Evolutionary conservation across 148 eudicot genomes (phyloP).

Genomic region (Camellia granthamiana): DNA sequence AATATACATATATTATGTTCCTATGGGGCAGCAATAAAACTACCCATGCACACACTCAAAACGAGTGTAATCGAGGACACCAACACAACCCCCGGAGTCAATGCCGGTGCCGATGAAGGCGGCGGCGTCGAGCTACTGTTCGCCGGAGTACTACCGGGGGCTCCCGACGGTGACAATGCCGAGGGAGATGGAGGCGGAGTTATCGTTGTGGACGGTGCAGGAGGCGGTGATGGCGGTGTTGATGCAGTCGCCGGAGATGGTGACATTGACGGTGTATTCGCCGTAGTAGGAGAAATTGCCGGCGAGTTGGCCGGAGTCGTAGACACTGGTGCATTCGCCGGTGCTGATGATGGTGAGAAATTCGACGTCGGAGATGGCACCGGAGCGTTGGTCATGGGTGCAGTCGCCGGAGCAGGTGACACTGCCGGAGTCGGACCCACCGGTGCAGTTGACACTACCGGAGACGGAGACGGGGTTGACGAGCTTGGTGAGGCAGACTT

Average conservation of each 20-base stretch:
- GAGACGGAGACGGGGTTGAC: constrained; percentile 8
- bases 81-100: background rate
- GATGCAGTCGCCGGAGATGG: background rate
- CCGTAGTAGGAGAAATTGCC: background rate
- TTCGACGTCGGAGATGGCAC: background rate
- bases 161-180: background rate
- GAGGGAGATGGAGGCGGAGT: background rate
- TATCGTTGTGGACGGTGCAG: background rate
- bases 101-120: constrained; percentile 5
- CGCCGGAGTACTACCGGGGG: background rate
- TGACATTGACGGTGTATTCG: background rate
- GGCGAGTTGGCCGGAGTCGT: background rate
- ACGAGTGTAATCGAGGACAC: background rate
- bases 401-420: constrained; percentile 8
- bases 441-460: background rate
- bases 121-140: background rate
- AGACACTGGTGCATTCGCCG: background rate
- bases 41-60: background rate
- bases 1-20: background rate
- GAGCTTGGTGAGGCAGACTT: too few relatives aligned
- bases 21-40: background rate
- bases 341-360: constrained; percentile 4
- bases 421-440: background rate
- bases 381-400: background rate
- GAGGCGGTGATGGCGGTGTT: background rate